Base-by-base conservation (phyloP, 2,329 filamentous ascomycete species). In the Xylaria polymorpha region DNA sequence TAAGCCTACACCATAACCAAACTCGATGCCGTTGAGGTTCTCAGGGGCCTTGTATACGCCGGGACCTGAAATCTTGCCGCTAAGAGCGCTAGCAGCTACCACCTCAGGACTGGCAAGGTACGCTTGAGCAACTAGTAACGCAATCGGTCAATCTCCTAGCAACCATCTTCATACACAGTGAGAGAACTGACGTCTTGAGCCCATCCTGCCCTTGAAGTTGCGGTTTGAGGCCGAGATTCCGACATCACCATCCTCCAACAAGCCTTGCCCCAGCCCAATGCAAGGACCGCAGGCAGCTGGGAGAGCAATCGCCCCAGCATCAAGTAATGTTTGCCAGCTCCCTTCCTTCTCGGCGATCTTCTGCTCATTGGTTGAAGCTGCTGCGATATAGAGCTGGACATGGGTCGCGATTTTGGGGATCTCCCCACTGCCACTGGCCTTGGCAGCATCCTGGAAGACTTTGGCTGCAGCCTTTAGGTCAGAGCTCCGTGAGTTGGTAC, bases 81-180 rank as follows among this genome's bases (percentile, higher is more conserved):
- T 76, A 0, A 98, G 82, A 2, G 95, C 95, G 75, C 93, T 97
- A 8, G 96, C 94, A 4, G 95, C 95, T 0, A 98, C 95, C 2
- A 97, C 91, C 77, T 98, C 94, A 0, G 96, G 94, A 73, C 92
- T 95, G 6, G 91, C 61, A 1, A 64, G 20, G 7, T 63, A 63
- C 3, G 41, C 41, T 4, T 43, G 22, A 10, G 12, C 10, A 10
- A 41, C n/a, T n/a, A n/a, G n/a, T n/a, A n/a, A n/a, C n/a, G n/a
- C n/a, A n/a, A n/a, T n/a, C n/a, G n/a, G n/a, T n/a, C n/a, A n/a
- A n/a, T n/a, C n/a, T n/a, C n/a, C n/a, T n/a, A n/a, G n/a, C n/a
- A n/a, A n/a, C n/a, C n/a, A n/a, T n/a, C n/a, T n/a, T n/a, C n/a
- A n/a, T n/a, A n/a, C n/a, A n/a, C n/a, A n/a, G n/a, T n/a, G n/a